Conservation (phyloP, 495 filamentous ascomycete genomes). For the Penicillium goetzii region DNA sequence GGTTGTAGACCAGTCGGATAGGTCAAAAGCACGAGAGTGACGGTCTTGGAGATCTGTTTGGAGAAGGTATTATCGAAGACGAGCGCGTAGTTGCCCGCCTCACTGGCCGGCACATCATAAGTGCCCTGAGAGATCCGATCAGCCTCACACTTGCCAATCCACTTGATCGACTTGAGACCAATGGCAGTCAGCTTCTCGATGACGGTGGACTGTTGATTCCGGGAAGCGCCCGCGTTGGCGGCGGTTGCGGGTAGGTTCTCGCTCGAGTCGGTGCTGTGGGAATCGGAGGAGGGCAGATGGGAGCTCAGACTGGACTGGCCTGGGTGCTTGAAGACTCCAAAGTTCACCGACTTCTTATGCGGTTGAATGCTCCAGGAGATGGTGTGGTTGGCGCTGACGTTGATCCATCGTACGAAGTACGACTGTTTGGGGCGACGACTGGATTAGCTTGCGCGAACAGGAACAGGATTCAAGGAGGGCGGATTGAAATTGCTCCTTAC, state of each 20-base stretch:
- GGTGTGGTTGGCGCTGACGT: slow-evolving; percentile 83
- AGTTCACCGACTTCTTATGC: slow-evolving; percentile 97
- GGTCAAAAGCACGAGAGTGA: slow-evolving; percentile 90
- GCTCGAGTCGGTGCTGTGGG: slow-evolving; percentile 48
- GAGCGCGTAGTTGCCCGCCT: slow-evolving; percentile 92
- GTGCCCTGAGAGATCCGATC: slow-evolving; percentile 94
- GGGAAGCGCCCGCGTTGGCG: slow-evolving; percentile 30
- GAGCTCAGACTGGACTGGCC: slow-evolving; percentile 61
- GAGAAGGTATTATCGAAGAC: slow-evolving; percentile 99
- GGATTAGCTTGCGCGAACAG: slow-evolving; percentile 1
- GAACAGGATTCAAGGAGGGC: neutral
- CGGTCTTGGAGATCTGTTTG: slow-evolving; percentile 91
- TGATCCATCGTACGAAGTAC: slow-evolving; percentile 96
- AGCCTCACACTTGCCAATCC: slow-evolving; percentile 93
- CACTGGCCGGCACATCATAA: slow-evolving; percentile 70
- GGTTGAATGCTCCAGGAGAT: slow-evolving; percentile 98
- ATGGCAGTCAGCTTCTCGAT: slow-evolving; percentile 82
- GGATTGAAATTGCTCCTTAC: slow-evolving; percentile 50
- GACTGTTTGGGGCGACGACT: slow-evolving; percentile 59
- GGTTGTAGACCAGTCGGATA: slow-evolving; percentile 86
- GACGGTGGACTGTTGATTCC: slow-evolving; percentile 61
- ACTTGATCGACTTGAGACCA: slow-evolving; percentile 83
- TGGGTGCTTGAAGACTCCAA: slow-evolving; percentile 96
- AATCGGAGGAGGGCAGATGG: slow-evolving; percentile 46
- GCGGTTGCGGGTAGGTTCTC: slow-evolving; percentile 44